Percentiles rank a stretch among this genome's conserved stretches.
These are phyloP conservation scores for Zychaea mexicana DNA, from an alignment of 371 early-diverging fungal species.

Conservation along the genomic window DNA sequence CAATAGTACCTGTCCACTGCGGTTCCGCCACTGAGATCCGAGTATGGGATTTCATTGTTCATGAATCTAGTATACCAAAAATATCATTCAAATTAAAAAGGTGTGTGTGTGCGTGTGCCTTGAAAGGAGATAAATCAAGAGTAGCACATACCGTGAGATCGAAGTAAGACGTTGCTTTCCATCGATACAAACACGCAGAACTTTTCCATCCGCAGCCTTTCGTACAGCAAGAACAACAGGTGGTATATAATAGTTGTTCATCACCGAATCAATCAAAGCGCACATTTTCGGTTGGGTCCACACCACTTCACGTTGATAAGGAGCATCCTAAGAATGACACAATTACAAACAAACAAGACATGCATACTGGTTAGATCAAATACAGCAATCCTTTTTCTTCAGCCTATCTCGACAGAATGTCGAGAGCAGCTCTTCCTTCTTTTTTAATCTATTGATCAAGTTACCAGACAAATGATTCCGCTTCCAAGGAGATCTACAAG, in stretches of 20 bases:
- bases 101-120: too few relatives aligned
- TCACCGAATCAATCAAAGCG: constrained; percentile 34
- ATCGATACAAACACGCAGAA: constrained; percentile 32
- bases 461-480: too few relatives aligned
- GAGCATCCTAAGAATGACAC: constrained; percentile 31
- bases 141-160: constrained; percentile 21
- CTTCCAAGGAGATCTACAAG: not conserved
- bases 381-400: too few relatives aligned
- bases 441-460: too few relatives aligned
- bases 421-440: too few relatives aligned
- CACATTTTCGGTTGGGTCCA: constrained; percentile 35
- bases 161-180: constrained; percentile 45
- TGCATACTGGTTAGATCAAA: too few relatives aligned
- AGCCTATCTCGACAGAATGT: too few relatives aligned
- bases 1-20: constrained; percentile 9
- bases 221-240: constrained; percentile 32
- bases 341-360: not conserved
- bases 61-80: too few relatives aligned
- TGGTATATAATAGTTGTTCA: constrained; percentile 41
- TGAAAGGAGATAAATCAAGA: not conserved
- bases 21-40: constrained; percentile 12
- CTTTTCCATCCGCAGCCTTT: not conserved
- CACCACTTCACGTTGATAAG: constrained; percentile 41
- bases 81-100: too few relatives aligned
- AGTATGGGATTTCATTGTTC: constrained; percentile 35